Evolutionary conservation across 1,284 basidiomycete genomes (phyloP).

Genomic region (Wolfiporia cocos): DNA sequence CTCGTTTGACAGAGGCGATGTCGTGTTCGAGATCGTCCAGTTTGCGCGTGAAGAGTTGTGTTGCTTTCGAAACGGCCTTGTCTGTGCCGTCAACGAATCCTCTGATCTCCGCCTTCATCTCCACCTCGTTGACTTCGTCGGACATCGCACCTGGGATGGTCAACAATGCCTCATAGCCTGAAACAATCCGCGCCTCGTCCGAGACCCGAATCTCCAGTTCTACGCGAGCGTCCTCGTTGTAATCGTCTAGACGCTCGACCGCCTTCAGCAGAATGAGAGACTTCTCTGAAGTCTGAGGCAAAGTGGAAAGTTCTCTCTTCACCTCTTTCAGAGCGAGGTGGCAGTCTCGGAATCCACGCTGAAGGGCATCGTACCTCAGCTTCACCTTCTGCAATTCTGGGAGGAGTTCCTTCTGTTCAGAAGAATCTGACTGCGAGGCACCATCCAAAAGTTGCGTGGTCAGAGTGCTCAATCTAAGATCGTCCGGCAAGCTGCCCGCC

Average conservation of each 20-base stretch:
- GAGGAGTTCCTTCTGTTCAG: constrained; percentile 27
- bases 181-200: constrained; percentile 67
- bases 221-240: constrained; percentile 78
- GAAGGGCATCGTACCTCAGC: constrained; percentile 56
- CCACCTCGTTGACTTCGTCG: constrained; percentile 27
- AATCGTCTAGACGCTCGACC: constrained; percentile 69
- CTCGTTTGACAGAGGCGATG: constrained; percentile 59
- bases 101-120: constrained; percentile 46
- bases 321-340: constrained; percentile 58
- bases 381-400: constrained; percentile 36
- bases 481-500: too few relatives aligned
- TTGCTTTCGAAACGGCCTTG: constrained; percentile 40
- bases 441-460: background rate
- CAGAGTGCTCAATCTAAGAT: background rate
- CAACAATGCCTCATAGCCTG: constrained; percentile 71
- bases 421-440: background rate
- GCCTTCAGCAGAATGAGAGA: constrained; percentile 44
- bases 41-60: constrained; percentile 48
- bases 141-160: constrained; percentile 47
- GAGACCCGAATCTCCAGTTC: constrained; percentile 81
- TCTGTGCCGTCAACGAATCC: constrained; percentile 59
- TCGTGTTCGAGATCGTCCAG: constrained; percentile 79
- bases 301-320: constrained; percentile 31
- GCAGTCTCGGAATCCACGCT: constrained; percentile 63
- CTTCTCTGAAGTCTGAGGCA: constrained; percentile 14